phyloP scores from a whole-genome alignment of 345 rosid genomes.

The Orychophragmus violaceus region DNA sequence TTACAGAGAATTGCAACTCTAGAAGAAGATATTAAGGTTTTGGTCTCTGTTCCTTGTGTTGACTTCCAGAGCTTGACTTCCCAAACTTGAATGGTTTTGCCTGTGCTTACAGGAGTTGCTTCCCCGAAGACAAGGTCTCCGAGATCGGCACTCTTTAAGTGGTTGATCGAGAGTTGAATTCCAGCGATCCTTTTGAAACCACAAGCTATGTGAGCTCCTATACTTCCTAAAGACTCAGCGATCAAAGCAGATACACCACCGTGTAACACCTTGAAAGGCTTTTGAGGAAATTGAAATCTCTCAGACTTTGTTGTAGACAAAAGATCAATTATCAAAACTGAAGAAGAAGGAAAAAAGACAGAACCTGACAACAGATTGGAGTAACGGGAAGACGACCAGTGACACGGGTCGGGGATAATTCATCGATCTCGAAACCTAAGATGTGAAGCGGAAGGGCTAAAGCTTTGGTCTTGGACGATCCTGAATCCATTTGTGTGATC shows the following conservation, averaged over 20 bases:
- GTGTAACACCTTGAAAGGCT: slow-evolving; percentile 95
- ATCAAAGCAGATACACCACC: slow-evolving; percentile 94
- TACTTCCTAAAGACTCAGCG: slow-evolving; percentile 78
- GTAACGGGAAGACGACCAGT: slow-evolving; percentile 65
- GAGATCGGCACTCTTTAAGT: slow-evolving; percentile 63
- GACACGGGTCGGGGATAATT: slow-evolving; percentile 45
- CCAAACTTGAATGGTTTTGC: slow-evolving; percentile 92
- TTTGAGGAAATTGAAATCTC: background rate
- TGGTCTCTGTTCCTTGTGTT: slow-evolving; percentile 29
- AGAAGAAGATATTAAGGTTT: slow-evolving; percentile 48
- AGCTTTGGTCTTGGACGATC: slow-evolving; percentile 35
- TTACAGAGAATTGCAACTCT: slow-evolving; percentile 66
- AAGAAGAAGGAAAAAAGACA: background rate
- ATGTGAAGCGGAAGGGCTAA: slow-evolving; percentile 42
- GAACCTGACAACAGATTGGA: slow-evolving; percentile 56
- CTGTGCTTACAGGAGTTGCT: slow-evolving; percentile 59
- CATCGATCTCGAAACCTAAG: slow-evolving; percentile 57
- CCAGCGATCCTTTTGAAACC: slow-evolving; percentile 79
- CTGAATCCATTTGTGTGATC: slow-evolving; percentile 17
- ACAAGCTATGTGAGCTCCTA: slow-evolving; percentile 86
- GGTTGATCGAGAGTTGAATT: slow-evolving; percentile 76
- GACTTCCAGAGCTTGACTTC: slow-evolving; percentile 68
- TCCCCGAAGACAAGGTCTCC: slow-evolving; percentile 68
- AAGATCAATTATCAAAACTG: background rate
- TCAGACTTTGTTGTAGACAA: background rate